Evolutionary conservation across 1,139 yeast genomes (phyloP), one percentile per base, ranked within the genome.

Genomic region (Hyphopichia buzzinii): DNA sequence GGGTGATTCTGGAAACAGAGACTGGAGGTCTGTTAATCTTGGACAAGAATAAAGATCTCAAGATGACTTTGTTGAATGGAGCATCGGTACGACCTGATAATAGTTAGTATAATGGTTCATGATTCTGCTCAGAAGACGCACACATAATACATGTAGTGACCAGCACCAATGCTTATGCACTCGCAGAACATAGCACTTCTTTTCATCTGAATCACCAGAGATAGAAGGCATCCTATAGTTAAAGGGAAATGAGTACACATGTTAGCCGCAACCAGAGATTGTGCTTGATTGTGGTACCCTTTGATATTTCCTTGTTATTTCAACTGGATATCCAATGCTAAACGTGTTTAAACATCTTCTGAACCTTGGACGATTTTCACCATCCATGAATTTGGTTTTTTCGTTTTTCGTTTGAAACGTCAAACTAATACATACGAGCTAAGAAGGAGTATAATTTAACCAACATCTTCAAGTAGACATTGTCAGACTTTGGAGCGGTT

Each of bases 1-100:
- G 83, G 64, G 86, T 71, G 56, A 94, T 79, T 79, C 96, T 88
- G 55, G 96, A 83, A 55, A 88, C 82, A 57, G 97, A 90, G 50
- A 92, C 97, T 54, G 99, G 98, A 64, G 98, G 99, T 80, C 96
- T 88, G 97, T 92, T 94, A 73, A 83, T 77, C 90, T 92, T 92
- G 55, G 97, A 90, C 67, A 92, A 81, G 87, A 88, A 92, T 74
- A 94, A 84, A 67, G 92, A 79, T 73, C 76, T 87, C 71, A 94
- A 86, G 77, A 92, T 74, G 59, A 89, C 89, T 84, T 86, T 88
- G 97, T 94, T 92, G 94, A 92, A 92, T 68, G 89, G 81, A 74
- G 95, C 88, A 72, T 89, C 97, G 63, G 97, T 92, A 79, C 98
- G 96, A 80, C 94, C 95, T 81, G 61, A 44, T 41, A 42, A 40